Conservation (phyloP, 495 filamentous ascomycete species). For the Aspergillus nidulans region DNA sequence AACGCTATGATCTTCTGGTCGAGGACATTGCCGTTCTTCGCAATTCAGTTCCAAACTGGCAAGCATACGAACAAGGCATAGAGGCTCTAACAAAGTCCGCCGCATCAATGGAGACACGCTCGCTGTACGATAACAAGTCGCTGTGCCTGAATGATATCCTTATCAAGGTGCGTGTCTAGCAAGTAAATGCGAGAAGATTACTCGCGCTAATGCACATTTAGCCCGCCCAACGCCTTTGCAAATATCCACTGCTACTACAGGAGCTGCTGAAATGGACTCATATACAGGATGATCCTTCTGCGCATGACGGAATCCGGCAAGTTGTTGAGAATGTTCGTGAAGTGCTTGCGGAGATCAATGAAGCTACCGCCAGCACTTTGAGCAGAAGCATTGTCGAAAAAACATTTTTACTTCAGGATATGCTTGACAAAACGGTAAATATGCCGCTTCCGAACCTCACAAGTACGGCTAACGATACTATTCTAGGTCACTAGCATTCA, state of each 20-base stretch:
- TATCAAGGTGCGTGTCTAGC: slow-evolving; percentile 63
- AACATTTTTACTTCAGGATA: slow-evolving; percentile 52
- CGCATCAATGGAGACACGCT: slow-evolving; percentile 61
- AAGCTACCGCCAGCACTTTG: slow-evolving; percentile 52
- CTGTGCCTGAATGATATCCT: slow-evolving; percentile 80
- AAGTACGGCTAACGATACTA: slow-evolving; percentile 8
- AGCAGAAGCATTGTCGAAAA: slow-evolving; percentile 41
- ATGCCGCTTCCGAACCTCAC: not conserved
- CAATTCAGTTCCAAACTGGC: slow-evolving; percentile 69
- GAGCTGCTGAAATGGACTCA: slow-evolving; percentile 79
- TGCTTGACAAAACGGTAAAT: slow-evolving; percentile 61
- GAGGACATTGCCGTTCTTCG: slow-evolving; percentile 69
- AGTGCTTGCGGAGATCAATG: slow-evolving; percentile 70
- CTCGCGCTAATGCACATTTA: slow-evolving; percentile 31
- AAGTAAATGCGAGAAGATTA: not conserved
- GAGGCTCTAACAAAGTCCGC: slow-evolving; percentile 78
- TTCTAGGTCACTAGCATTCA: slow-evolving; percentile 35
- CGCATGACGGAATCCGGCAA: slow-evolving; percentile 73
- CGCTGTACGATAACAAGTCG: slow-evolving; percentile 62
- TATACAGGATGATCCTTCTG: slow-evolving; percentile 74
- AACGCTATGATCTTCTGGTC: slow-evolving; percentile 78
- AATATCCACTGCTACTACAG: slow-evolving; percentile 82
- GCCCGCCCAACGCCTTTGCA: slow-evolving; percentile 92
- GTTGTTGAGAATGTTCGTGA: slow-evolving; percentile 67
- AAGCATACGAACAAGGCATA: slow-evolving; percentile 76